phyloP scores from a whole-genome alignment of 2,329 filamentous ascomycete genomes.

The Fusarium fujikuroi region DNA sequence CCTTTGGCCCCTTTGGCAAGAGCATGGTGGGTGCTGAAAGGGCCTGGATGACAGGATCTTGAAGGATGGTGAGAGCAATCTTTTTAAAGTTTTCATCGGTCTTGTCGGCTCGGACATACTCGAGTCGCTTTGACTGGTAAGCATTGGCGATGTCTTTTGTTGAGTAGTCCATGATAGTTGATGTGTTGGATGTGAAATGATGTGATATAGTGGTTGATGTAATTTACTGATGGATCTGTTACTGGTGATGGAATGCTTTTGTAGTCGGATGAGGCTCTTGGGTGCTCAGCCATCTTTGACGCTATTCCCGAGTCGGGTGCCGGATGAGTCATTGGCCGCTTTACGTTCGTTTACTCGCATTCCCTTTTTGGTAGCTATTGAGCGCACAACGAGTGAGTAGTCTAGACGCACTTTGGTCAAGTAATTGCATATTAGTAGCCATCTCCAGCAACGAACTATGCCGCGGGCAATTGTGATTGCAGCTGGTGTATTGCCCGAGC shows the following conservation, averaged over 20 bases:
- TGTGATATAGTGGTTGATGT: neutral
- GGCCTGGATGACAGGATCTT: conserved; percentile 11
- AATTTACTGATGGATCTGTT: fast-evolving
- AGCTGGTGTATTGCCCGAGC: neutral
- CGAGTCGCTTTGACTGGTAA: neutral
- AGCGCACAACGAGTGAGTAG: neutral
- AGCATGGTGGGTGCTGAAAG: conserved; percentile 1
- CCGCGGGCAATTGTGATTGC: neutral
- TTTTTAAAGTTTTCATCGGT: neutral
- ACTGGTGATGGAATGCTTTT: neutral
- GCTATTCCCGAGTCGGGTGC: neutral
- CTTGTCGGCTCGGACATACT: conserved; percentile 8
- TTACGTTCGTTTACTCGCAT: neutral
- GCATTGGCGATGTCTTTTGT: conserved; percentile 8
- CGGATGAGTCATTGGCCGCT: conserved; percentile 18
- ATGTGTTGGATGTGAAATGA: conserved; percentile 50
- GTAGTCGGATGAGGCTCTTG: neutral
- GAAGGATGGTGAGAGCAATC: neutral
- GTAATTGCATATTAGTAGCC: neutral
- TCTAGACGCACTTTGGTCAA: neutral
- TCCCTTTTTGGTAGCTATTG: neutral
- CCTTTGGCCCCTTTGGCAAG: neutral
- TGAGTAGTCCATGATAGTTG: conserved; percentile 2
- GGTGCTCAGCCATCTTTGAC: neutral
- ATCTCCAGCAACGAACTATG: neutral